Evolutionary conservation across 192 early-diverging fungal genomes (phyloP), one percentile per base, ranked within the genome.

Genomic region (Coemansia sp.): DNA sequence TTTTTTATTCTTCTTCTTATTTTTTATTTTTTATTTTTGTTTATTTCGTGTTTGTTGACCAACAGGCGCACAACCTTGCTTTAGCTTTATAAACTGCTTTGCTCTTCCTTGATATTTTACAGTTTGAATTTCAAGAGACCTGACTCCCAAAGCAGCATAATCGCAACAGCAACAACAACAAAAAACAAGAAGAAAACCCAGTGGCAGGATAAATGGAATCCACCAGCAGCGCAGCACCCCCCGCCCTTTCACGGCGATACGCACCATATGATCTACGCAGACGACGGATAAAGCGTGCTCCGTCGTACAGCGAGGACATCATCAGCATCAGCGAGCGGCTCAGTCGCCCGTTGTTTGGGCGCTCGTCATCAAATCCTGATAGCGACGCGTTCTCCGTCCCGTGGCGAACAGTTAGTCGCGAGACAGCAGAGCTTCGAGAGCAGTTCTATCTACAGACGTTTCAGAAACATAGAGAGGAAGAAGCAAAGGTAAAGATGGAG

Each of bases 391-490:
- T 84, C 60, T 49, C 58, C 16, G 82, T 79, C 41, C 82, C 82
- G 6, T 84, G 82, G 82, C 43, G 70, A 43, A 71, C 73, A 34
- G 82, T 70, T 3, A 76, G 73, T 60, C 65, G 74, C 66, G 81
- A 84, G 46, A 72, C 71, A 5, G 38, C 68, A 18, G 67, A 76
- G 65, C 65, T 82, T 7, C 69, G 75, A 21, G 71, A 76, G 41
- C 55, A 76, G 64, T 63, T 76, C n/a, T 34, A 46, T 15, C 26
- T 36, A 11, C 69, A 64, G 4, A 69, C 72, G 73, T 39, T 45
- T 45, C 51, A 69, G 15, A 15, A 24, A 12, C 24, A 36, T n/a
- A 16, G 12, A 23, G 35, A 23, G 5, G 18, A 41, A n/a, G 46
- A 11, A 15, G 26, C 43, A n/a, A 23, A 30, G 1, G 46, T 39